Base-by-base conservation (phyloP, 1,139 yeast species). In the Saccharomyces hybrid region DNA sequence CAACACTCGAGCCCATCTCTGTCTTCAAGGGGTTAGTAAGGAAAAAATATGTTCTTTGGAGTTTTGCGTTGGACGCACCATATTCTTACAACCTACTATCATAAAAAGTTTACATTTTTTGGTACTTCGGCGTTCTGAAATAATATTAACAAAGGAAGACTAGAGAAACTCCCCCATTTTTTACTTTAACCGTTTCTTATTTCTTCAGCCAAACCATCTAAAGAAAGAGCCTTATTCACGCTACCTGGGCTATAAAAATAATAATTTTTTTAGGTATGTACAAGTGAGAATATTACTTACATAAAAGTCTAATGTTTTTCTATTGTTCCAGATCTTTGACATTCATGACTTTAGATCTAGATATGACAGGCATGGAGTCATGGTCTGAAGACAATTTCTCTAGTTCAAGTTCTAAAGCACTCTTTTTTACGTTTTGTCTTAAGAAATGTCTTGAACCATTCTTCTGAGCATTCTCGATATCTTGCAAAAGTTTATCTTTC, bases 401-500 rank as follows among this genome's bases (percentile, higher is more conserved):
- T 27, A 68, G 46, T 49, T 69, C 66, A 13, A 60, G 52, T 50
- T 69, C 67, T 38, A 66, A 51, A n/a, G 62, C 60, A 9, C 61
- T 54, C 41, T 58, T 66, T 57, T 66, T 70, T 8, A 54, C 59
- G 28, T 47, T 51, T 14, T 53, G 54, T 34, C 56, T 59, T 19
- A 51, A 58, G n/a, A 51, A 49, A 31, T 61, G 60, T 41, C 60
- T 60, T 1, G 58, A 56, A 13, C 71, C 72, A 5, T 57, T 57
- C 6, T 56, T 54, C 44, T 58, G 59, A 6, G 65, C 64, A 31
- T 61, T 58, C 38, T 61, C 58, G 49, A 73, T 64, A 13, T 65
- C 67, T 47, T 67, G 61, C 42, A 64, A 63, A 46, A 68, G 66
- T 34, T 69, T 68, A 51, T 69, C 64, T 46, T 69, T 65, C 54